Evolutionary conservation across 306 rosid genomes (phyloP), one percentile per base, ranked within the genome.

Genomic region (Rosa rugosa): DNA sequence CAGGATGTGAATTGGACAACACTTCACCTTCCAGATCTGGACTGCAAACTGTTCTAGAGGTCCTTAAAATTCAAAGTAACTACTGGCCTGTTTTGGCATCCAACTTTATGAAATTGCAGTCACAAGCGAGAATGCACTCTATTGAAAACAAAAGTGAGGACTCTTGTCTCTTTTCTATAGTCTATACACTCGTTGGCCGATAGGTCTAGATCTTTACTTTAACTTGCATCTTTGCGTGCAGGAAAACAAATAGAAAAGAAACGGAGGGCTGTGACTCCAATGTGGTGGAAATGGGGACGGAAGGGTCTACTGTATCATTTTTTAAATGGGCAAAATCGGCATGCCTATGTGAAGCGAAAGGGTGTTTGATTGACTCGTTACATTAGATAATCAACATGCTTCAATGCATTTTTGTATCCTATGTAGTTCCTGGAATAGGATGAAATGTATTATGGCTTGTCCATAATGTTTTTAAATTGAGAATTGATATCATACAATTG

Each of bases 1-100:
- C 88, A 74, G 91, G 72, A 81, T 69, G 71, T 50, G 89, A 89
- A 82, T 77, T 70, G 69, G 86, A 79, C 42, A 88, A 83, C 56
- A 34, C 38, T 49, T 69, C 79, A 63, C 98, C 99, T 81, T 86
- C 99, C 69, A 87, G 79, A 83, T 77, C 96, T 77, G 98, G 97
- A 68, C 73, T 90, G 71, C 90, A 68, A 76, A 89, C 94, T 72
- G 91, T 93, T 71, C 57, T 95, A 45, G 93, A 90, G 77, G 99
- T 95, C 83, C 91, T 95, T 65, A 72, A 84, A 80, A 85, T 91
- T 87, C 99, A 95, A 75, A 90, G 74, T 81, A 90, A 90, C 44
- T 93, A 81, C 87, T 95, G 99, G 99, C 92, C 93, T 47, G 77
- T 81, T 14, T 71, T 93, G 80, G 86, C 71, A 72, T 79, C 99